Base-by-base conservation (phyloP, 1,284 basidiomycete species). In the Ceratobasidium sp. region DNA sequence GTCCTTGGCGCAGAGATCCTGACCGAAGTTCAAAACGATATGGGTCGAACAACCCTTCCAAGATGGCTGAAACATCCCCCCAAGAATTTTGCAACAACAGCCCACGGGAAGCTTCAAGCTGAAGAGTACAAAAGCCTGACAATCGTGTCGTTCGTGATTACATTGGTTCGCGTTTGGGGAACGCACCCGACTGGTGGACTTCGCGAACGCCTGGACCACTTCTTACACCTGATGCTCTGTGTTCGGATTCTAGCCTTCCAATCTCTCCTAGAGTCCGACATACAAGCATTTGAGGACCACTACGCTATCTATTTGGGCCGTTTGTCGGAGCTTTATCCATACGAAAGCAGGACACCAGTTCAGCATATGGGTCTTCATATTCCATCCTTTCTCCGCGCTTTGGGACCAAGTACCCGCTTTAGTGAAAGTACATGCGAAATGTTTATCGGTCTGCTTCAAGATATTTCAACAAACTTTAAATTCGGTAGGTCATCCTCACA, bases 121-220 rank as follows among this genome's bases (percentile, higher is more conserved):
- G 27, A 30, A 30, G 27, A 30, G 27, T 30, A 30, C 27, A 30
- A 30, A 30, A 30, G 27, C 7, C 18, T 79, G 14, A 50, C 57
- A 8, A 75, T 75, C 7, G 76, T 81, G 1, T 77, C 79, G 30
- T 52, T 81, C 4, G 59, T 62, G 7, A 77, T 81, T 23, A 73
- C 80, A 2, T 35, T 79, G n/a, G 57, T 79, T 54, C 50, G 62
- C 2, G 8, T 78, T n/a, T 79, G 78, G 78, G 57, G 57, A 33
- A 23, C 30, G 33, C 16, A 18, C 78, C 3, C 41, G 66, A 20
- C 65, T 79, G 2, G 23, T 48, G 23, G 18, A 67, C 4, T 48
- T 60, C 8, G 35, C 74, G 18, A 18, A 44, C 8, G 46, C 27
- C 27, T 30, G 27, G 27, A 30, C 78, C 8, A 27, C 41, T 16